Evolutionary conservation across 2,329 filamentous ascomycete species (phyloP).

Genomic region (Exophiala dermatitidis): DNA sequence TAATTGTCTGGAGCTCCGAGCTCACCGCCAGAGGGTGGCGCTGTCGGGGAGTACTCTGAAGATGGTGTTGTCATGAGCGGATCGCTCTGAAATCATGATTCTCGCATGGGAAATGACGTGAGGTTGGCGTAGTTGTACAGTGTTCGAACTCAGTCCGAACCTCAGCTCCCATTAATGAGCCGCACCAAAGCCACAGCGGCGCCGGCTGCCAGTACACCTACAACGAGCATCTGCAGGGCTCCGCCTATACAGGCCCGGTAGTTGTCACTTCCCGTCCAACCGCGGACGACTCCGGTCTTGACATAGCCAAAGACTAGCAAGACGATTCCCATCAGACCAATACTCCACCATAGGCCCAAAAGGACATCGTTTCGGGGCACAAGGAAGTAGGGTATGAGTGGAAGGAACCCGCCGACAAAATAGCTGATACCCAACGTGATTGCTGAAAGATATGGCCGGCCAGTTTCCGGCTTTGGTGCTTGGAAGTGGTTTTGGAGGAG

Average conservation of each 20-base stretch:
- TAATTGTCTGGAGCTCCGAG: too few relatives aligned
- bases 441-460: slow-evolving; percentile 43
- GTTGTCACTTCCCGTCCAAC: slow-evolving; percentile 40
- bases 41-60: too few relatives aligned
- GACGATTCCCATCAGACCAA: slow-evolving; percentile 45
- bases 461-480: slow-evolving; percentile 15
- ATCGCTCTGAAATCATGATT: too few relatives aligned
- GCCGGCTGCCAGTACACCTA: slow-evolving; percentile 59
- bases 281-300: slow-evolving; percentile 44
- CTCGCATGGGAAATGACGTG: too few relatives aligned
- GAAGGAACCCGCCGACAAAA: slow-evolving; percentile 40
- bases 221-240: slow-evolving; percentile 56
- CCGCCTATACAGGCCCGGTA: slow-evolving; percentile 51
- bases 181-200: slow-evolving; percentile 53
- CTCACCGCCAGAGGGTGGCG: too few relatives aligned
- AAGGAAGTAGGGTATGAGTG: slow-evolving; percentile 48
- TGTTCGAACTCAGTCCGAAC: too few relatives aligned
- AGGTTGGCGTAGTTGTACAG: too few relatives aligned
- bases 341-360: slow-evolving; percentile 43
- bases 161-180: slow-evolving; percentile 17
- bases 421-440: slow-evolving; percentile 33
- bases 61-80: too few relatives aligned
- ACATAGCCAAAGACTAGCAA: slow-evolving; percentile 47
- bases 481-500: slow-evolving; percentile 22
- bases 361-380: slow-evolving; percentile 33